Conservation (phyloP, 202 grass and related monocot genomes). For the Musa balbisiana region DNA sequence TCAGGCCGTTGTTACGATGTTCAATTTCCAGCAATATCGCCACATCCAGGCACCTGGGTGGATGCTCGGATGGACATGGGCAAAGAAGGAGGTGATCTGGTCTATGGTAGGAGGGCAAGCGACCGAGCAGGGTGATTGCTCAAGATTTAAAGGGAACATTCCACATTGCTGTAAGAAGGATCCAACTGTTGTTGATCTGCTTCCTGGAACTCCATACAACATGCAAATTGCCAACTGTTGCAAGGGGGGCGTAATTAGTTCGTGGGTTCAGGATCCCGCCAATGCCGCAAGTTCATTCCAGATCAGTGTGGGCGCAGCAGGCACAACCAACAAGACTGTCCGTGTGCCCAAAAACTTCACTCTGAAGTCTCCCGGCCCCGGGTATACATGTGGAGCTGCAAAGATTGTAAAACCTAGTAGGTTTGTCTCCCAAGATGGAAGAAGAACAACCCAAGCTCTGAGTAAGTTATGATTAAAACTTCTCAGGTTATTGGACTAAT, state of each 20-base stretch:
- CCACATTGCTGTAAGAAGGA: conserved; percentile 78
- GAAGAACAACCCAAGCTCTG: conserved; percentile 67
- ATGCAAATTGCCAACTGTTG: conserved; percentile 81
- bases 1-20: conserved; percentile 74
- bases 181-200: conserved; percentile 67
- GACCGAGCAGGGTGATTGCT: conserved; percentile 93
- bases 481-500: not conserved
- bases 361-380: conserved; percentile 51
- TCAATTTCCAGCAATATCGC: conserved; percentile 88
- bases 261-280: conserved; percentile 65
- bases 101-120: conserved; percentile 57
- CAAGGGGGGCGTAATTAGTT: conserved; percentile 68
- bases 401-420: conserved; percentile 48
- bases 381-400: conserved; percentile 69
- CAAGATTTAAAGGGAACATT: conserved; percentile 53
- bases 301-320: conserved; percentile 63
- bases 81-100: conserved; percentile 90
- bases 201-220: conserved; percentile 69
- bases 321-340: conserved; percentile 57
- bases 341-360: conserved; percentile 48
- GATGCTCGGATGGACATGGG: conserved; percentile 78
- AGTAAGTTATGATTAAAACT: conserved; percentile 36
- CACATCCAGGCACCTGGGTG: conserved; percentile 82
- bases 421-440: conserved; percentile 55
- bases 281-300: conserved; percentile 72